These are phyloP conservation scores for Cyclotella sp. DNA, from an alignment of 108 stramenopile species.

Conservation along the genomic window DNA sequence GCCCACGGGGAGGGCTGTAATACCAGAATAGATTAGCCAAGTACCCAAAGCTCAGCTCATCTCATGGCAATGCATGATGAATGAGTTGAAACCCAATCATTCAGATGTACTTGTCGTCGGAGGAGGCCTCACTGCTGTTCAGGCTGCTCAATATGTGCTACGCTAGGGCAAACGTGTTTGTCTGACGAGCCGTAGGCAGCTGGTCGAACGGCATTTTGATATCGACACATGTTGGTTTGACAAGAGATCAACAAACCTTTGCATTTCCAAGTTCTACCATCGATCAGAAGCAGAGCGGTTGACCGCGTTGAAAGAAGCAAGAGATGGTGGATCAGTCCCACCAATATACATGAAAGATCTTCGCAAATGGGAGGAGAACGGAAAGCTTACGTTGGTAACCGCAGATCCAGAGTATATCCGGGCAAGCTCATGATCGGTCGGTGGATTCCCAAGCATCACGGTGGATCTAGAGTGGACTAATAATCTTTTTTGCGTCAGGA, in stretches of 20 bases:
- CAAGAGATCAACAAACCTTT: slow-evolving; percentile 45
- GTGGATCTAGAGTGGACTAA: slow-evolving; percentile 64
- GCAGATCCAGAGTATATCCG: slow-evolving; percentile 19
- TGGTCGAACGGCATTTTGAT: slow-evolving; percentile 72
- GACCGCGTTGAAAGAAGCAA: slow-evolving; percentile 27
- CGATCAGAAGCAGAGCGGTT: slow-evolving; percentile 41
- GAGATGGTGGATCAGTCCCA: slow-evolving; percentile 78
- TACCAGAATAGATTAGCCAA: slow-evolving; percentile 32
- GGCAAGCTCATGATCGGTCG: slow-evolving; percentile 33
- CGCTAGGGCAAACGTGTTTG: slow-evolving; percentile 27
- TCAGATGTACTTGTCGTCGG: slow-evolving; percentile 63
- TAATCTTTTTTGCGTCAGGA: slow-evolving; percentile 63
- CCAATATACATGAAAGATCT: slow-evolving; percentile 65
- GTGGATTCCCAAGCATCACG: slow-evolving; percentile 62
- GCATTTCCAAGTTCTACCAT: slow-evolving; percentile 70
- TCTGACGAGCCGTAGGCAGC: slow-evolving; percentile 60
- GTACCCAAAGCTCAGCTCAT: slow-evolving; percentile 17
- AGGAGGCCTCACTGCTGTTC: slow-evolving; percentile 78
- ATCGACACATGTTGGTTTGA: slow-evolving; percentile 70
- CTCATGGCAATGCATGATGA: slow-evolving; percentile 16
- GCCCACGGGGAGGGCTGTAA: slow-evolving; percentile 51
- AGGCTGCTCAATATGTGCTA: slow-evolving; percentile 54
- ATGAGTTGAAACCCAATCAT: slow-evolving; percentile 13
- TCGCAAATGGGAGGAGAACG: slow-evolving; percentile 31
- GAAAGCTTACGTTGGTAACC: slow-evolving; percentile 23